Conservation (phyloP, 2,329 filamentous ascomycete species). For the Cercospora sp. region DNA sequence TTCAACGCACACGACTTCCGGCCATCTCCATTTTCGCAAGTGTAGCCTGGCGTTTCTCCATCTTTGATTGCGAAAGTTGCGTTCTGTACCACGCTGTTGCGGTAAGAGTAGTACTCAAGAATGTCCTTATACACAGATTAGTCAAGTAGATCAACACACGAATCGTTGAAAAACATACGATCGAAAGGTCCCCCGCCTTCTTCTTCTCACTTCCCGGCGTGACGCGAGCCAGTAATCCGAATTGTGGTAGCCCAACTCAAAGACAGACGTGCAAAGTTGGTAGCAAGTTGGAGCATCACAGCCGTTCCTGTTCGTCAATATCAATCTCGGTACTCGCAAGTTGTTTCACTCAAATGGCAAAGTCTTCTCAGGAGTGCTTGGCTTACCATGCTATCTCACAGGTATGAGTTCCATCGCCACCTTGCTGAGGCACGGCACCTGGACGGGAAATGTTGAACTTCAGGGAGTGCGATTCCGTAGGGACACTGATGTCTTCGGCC, state of each 20-base stretch:
- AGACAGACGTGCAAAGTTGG: neutral
- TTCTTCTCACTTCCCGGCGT: slow-evolving; percentile 1
- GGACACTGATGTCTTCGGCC: neutral
- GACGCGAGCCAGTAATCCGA: slow-evolving; percentile 7
- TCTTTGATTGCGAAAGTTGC: neutral
- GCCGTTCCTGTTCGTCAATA: neutral
- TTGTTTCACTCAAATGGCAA: accelerated
- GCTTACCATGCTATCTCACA: slow-evolving; percentile 3
- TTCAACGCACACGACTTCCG: neutral
- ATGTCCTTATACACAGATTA: neutral
- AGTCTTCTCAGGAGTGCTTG: neutral
- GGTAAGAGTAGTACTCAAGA: slow-evolving; percentile 11
- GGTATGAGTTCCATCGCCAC: neutral
- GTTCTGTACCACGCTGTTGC: slow-evolving; percentile 9
- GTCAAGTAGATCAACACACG: neutral
- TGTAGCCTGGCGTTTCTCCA: neutral
- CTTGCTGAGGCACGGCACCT: slow-evolving; percentile 4
- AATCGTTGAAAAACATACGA: neutral
- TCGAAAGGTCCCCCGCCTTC: neutral
- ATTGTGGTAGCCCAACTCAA: neutral
- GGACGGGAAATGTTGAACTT: slow-evolving; percentile 5
- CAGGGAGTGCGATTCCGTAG: neutral
- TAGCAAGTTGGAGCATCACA: slow-evolving; percentile 7
- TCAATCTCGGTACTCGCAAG: neutral
- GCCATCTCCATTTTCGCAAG: neutral